phyloP scores from a whole-genome alignment of 345 rosid genomes.

The Citrus glauca region DNA sequence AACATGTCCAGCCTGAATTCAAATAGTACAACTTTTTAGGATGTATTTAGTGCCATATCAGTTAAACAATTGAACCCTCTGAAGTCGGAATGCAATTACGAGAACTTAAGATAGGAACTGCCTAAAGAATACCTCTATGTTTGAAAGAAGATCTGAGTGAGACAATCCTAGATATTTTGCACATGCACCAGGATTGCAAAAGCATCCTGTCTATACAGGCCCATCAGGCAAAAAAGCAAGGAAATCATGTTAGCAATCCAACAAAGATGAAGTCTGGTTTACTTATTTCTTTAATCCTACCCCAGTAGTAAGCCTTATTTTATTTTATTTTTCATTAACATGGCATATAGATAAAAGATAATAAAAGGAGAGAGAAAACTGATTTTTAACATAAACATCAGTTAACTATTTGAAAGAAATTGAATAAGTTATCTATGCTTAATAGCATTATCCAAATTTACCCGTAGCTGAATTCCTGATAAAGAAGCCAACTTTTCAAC shows the following conservation, averaged over 20 bases:
- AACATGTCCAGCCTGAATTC: constrained; percentile 79
- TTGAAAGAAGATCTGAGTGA: constrained; percentile 77
- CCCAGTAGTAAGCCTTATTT: not conserved
- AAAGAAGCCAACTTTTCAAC: constrained; percentile 95
- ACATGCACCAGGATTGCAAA: constrained; percentile 99
- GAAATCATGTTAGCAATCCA: constrained; percentile 16
- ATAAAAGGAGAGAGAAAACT: not conserved
- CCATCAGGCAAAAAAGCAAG: constrained; percentile 14
- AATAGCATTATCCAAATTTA: constrained; percentile 32
- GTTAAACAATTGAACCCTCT: not conserved
- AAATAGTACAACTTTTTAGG: constrained; percentile 1
- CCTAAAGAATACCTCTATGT: constrained; percentile 58
- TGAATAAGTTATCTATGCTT: not conserved
- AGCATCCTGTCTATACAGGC: constrained; percentile 94
- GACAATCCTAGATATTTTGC: constrained; percentile 88
- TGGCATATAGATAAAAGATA: not conserved
- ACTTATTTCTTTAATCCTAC: not conserved
- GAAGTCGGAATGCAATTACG: not conserved
- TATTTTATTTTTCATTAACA: too few species aligned
- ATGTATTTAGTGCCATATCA: constrained; percentile 5
- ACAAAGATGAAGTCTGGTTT: not conserved
- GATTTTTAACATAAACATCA: not conserved
- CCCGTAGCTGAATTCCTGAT: constrained; percentile 93
- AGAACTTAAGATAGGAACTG: not conserved
- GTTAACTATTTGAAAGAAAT: not conserved